Conservation (phyloP, 2,329 filamentous ascomycete species). For the Ceratocystis variospora region DNA sequence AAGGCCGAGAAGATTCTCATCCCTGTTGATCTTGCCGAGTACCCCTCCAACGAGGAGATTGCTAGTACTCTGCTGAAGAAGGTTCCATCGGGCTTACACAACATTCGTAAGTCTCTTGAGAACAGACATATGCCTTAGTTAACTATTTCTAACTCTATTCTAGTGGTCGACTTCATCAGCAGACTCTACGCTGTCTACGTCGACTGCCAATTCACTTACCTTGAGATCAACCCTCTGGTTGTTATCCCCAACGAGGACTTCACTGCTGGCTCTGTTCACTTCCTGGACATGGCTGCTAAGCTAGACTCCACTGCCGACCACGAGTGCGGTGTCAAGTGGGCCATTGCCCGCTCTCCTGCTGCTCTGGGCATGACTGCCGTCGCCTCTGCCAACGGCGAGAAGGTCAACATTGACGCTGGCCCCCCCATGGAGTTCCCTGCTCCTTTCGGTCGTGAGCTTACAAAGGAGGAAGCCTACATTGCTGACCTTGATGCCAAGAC, state of each 20-base stretch:
- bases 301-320: slow-evolving; percentile 98
- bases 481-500: slow-evolving; percentile 98
- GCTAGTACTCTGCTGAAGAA: slow-evolving; percentile 75
- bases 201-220: slow-evolving; percentile 99
- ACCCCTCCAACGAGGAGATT: slow-evolving; percentile 91
- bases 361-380: slow-evolving; percentile 70
- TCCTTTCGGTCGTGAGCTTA: slow-evolving; percentile 94
- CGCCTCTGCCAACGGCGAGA: slow-evolving; percentile 48
- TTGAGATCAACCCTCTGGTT: slow-evolving; percentile 98
- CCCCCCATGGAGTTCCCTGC: slow-evolving; percentile 98
- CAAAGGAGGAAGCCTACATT: slow-evolving; percentile 98
- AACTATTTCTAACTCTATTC: background rate
- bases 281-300: slow-evolving; percentile 97
- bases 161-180: slow-evolving; percentile 91
- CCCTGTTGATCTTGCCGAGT: slow-evolving; percentile 85
- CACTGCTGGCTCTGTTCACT: slow-evolving; percentile 90
- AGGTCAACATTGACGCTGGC: slow-evolving; percentile 88
- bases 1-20: slow-evolving; percentile 99
- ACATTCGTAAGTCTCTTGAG: slow-evolving; percentile 43
- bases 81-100: slow-evolving; percentile 89
- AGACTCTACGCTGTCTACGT: slow-evolving; percentile 97
- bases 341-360: slow-evolving; percentile 78
- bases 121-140: background rate
- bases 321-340: slow-evolving; percentile 98
- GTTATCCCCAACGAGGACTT: slow-evolving; percentile 88